Conservation (phyloP, 805 yeast species). For the Candida alai region DNA sequence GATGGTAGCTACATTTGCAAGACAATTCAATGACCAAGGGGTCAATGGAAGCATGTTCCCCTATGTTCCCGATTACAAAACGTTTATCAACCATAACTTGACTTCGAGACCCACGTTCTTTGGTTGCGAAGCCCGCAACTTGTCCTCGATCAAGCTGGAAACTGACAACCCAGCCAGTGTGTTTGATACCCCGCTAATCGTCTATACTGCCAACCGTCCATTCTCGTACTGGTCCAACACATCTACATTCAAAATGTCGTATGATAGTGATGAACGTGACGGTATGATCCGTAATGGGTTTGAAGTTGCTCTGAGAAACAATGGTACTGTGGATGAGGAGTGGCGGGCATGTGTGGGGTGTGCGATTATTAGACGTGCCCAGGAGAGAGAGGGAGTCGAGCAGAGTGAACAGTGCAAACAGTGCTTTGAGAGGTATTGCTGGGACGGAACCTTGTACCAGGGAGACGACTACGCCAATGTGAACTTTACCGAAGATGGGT, state of each 20-base stretch:
- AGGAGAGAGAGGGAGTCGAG: slow-evolving; percentile 59
- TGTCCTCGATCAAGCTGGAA: slow-evolving; percentile 43
- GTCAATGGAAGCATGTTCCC: slow-evolving; percentile 64
- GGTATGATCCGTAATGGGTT: slow-evolving; percentile 70
- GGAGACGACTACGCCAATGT: slow-evolving; percentile 10
- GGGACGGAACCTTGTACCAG: slow-evolving; percentile 56
- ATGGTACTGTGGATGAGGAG: slow-evolving; percentile 61
- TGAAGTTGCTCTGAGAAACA: slow-evolving; percentile 62
- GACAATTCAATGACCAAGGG: slow-evolving; percentile 42
- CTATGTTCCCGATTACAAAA: slow-evolving; percentile 64
- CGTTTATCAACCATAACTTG: slow-evolving; percentile 59
- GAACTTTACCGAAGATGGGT: slow-evolving; percentile 27
- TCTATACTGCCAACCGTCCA: slow-evolving; percentile 71
- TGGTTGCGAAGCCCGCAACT: slow-evolving; percentile 69
- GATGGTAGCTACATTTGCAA: slow-evolving; percentile 28
- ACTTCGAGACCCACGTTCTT: slow-evolving; percentile 73
- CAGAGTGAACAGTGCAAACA: slow-evolving; percentile 64
- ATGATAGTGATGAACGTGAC: slow-evolving; percentile 52
- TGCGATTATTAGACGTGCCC: slow-evolving; percentile 74
- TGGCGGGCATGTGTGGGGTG: slow-evolving; percentile 80
- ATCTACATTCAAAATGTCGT: slow-evolving; percentile 66
- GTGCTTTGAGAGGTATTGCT: slow-evolving; percentile 74
- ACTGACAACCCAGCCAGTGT: slow-evolving; percentile 16
- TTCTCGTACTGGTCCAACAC: slow-evolving; percentile 64
- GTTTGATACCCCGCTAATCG: slow-evolving; percentile 53